Evolutionary conservation across 139 green algal species (phyloP), one percentile per base, ranked within the genome.

Genomic region (Prasinococcaceae sp.): DNA sequence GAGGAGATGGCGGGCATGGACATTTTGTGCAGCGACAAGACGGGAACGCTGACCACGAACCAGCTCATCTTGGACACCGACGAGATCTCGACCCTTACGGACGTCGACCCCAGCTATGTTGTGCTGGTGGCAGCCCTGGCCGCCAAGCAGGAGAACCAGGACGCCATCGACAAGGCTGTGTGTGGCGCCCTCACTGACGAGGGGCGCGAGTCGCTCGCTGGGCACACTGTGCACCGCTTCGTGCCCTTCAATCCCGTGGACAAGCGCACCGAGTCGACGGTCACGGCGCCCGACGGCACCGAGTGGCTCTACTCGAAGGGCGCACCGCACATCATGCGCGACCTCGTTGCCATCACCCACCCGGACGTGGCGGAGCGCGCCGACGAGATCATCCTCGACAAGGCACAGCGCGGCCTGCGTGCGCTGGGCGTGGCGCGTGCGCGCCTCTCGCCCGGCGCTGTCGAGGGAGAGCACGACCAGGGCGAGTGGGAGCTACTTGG

Each of bases 1-100:
- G 82, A 92, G 71, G 81, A 92, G 68, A 79, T 92, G 71, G 79
- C 82, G 1, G 81, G 78, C 50, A 88, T 92, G 81, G 86, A 92
- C 69, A 84, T 90, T 68, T 70, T 92, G 17, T 88, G 81, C 80
- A 82, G 69, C 5, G 79, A 85, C 65, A 86, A 88, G 62, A 86
- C 80, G 2, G 82, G 82, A 43, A 92, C 82, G 8, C 68, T 92
- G 16, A 92, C 82, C 2, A 66, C 86, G 50, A 92, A 92, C 72
- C 84, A 88, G 68, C 84, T 92, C 75, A 69, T 73, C 42, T 77
- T 92, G 8, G 44, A 52, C 26, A n/a, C 17, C 17, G 6, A 35
- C 5, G 5, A 25, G 17, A 6, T 37, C 9, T 17, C 6, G 12
- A 9, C 44, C 6, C 33, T 33, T 12, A 35, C 5, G 6, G 44